phyloP scores from a whole-genome alignment of 1,284 basidiomycete genomes.

The Grifola frondosa region DNA sequence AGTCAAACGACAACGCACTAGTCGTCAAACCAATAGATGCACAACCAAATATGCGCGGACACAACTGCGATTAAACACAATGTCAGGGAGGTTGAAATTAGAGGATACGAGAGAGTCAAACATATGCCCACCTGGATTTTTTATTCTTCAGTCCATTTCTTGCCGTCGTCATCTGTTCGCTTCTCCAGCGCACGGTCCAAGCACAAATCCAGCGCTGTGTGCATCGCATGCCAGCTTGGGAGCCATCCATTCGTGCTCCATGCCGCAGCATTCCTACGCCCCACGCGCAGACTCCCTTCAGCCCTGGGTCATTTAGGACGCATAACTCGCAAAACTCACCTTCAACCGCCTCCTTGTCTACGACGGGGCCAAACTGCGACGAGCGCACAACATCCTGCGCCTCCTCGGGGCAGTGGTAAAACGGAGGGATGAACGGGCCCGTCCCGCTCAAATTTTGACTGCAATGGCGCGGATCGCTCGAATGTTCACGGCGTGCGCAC shows the following conservation, averaged over 20 bases:
- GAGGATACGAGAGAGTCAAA: neutral
- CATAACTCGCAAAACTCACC: conserved; percentile 33
- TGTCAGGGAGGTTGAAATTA: neutral
- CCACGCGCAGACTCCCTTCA: neutral
- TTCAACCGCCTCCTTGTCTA: conserved; percentile 91
- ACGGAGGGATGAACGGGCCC: conserved; percentile 76
- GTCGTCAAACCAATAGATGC: conserved; percentile 90
- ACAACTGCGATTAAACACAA: conserved; percentile 43
- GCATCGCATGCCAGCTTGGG: conserved; percentile 87
- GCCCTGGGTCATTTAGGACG: neutral
- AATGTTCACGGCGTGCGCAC: too few relatives aligned
- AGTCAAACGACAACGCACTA: conserved; percentile 52
- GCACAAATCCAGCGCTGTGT: conserved; percentile 90
- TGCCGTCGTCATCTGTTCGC: conserved; percentile 64
- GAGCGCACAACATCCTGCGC: conserved; percentile 91
- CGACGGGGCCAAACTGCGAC: conserved; percentile 89
- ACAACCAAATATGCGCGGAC: conserved; percentile 89
- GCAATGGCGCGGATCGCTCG: conserved; percentile 88
- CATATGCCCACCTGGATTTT: conserved; percentile 78
- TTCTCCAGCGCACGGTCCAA: conserved; percentile 87
- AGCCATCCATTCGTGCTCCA: conserved; percentile 95
- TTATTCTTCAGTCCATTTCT: conserved; percentile 73
- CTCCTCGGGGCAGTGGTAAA: conserved; percentile 88
- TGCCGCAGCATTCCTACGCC: conserved; percentile 84
- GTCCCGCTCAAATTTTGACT: conserved; percentile 87